Percentiles rank a stretch among this genome's conserved stretches.
phyloP scores from a whole-genome alignment of 2,329 filamentous ascomycete species.

The Fusarium sp. region DNA sequence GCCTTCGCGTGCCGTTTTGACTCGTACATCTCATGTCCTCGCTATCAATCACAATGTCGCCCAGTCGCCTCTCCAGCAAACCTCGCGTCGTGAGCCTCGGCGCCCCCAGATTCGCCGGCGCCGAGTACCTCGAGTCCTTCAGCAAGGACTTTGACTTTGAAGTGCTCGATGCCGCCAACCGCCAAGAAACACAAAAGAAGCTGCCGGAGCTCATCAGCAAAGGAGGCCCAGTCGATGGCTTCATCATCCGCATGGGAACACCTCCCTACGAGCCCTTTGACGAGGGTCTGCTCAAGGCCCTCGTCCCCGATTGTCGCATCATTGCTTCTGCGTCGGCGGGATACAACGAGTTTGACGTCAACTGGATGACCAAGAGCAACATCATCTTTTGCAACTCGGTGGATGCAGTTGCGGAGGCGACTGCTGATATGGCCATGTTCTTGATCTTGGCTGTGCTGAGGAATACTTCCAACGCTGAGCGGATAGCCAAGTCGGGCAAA shows the following conservation, averaged over 20 bases:
- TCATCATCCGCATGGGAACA: slow-evolving; percentile 66
- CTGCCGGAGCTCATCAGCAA: slow-evolving; percentile 54
- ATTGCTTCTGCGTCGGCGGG: slow-evolving; percentile 64
- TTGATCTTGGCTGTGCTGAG: slow-evolving; percentile 56
- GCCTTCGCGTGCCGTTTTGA: not conserved
- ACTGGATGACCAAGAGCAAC: slow-evolving; percentile 59
- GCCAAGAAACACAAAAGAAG: slow-evolving; percentile 53
- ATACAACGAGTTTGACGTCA: slow-evolving; percentile 63
- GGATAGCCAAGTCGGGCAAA: slow-evolving; percentile 52
- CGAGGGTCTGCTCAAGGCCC: slow-evolving; percentile 56
- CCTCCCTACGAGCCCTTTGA: slow-evolving; percentile 65
- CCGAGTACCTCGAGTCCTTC: slow-evolving; percentile 58
- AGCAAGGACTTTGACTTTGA: slow-evolving; percentile 55
- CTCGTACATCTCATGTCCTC: too few relatives aligned
- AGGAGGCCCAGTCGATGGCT: slow-evolving; percentile 60
- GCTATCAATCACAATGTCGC: slow-evolving; percentile 22
- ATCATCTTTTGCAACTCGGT: slow-evolving; percentile 69
- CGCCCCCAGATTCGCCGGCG: slow-evolving; percentile 54
- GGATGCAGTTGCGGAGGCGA: slow-evolving; percentile 67
- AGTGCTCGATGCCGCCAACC: slow-evolving; percentile 53
- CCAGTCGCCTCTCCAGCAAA: slow-evolving; percentile 45
- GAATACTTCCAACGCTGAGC: slow-evolving; percentile 59
- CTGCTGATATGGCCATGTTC: slow-evolving; percentile 62
- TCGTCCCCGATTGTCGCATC: slow-evolving; percentile 60
- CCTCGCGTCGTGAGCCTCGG: slow-evolving; percentile 60